Evolutionary conservation across 139 green algal genomes (phyloP).

Genomic region (Pleodorina starrii): DNA sequence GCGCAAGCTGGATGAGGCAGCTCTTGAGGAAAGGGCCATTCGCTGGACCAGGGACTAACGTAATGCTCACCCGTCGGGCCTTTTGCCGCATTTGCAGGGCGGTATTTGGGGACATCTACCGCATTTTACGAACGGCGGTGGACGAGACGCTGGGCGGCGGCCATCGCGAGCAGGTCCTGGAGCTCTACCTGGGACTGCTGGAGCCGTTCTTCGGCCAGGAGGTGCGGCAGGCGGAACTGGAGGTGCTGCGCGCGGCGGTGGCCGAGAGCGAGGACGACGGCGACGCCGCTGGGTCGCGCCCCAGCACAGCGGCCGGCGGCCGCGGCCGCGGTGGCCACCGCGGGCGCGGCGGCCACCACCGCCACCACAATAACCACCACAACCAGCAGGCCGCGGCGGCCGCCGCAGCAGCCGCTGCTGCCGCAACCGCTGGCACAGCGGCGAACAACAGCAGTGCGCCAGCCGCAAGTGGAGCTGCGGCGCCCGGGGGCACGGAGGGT

Average conservation of each 20-base stretch:
- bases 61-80: too few species aligned
- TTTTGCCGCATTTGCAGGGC: conserved; percentile 12
- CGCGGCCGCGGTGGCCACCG: neutral
- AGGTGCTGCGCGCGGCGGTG: conserved; percentile 1
- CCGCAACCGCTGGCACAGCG: neutral
- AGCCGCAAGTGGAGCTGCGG: neutral
- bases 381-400: neutral
- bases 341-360: neutral
- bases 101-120: conserved; percentile 81
- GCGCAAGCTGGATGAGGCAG: too few species aligned
- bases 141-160: conserved; percentile 73
- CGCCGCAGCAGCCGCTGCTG: neutral
- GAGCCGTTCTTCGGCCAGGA: conserved; percentile 89
- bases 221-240: conserved; percentile 26
- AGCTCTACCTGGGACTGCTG: conserved; percentile 86
- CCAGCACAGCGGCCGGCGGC: neutral
- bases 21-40: too few species aligned
- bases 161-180: conserved; percentile 67
- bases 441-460: neutral
- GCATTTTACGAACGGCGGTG: conserved; percentile 79
- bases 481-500: neutral
- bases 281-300: conserved; percentile 29
- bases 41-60: too few species aligned
- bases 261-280: conserved; percentile 45
- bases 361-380: neutral